Percentiles rank a stretch among this genome's conserved stretches.
Conservation (phyloP, 2,329 filamentous ascomycete genomes). For the Neofusicoccum parvum region DNA sequence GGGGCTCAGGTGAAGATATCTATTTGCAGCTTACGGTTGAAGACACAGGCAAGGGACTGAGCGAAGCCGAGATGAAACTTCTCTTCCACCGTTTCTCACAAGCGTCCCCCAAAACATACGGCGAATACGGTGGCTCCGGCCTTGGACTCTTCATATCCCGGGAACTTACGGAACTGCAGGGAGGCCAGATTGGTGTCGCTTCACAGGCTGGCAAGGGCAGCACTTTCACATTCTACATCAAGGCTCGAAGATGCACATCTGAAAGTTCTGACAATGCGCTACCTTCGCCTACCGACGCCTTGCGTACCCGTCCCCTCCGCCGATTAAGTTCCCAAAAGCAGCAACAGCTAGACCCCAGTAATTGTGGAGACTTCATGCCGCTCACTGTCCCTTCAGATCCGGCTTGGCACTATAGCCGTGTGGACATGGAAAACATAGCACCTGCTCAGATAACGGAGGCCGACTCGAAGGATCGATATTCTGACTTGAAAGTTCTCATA, state of each 20-base stretch:
- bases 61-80: constrained; percentile 15
- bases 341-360: not conserved
- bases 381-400: constrained; percentile 2
- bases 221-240: constrained; percentile 39
- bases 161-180: constrained; percentile 37
- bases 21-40: constrained; percentile 22
- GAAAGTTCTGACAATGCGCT: not conserved
- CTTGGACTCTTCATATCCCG: constrained; percentile 41
- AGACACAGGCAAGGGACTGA: constrained; percentile 23
- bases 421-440: not conserved
- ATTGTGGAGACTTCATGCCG: not conserved
- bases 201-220: constrained; percentile 35
- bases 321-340: not conserved
- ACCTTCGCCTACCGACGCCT: not conserved
- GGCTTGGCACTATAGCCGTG: not conserved
- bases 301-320: not conserved
- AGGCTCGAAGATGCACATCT: constrained; percentile 23
- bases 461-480: not conserved
- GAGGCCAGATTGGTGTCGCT: constrained; percentile 37
- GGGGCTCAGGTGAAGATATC: constrained; percentile 21
- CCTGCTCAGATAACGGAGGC: not conserved
- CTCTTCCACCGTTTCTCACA: constrained; percentile 21
- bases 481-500: constrained; percentile 1
- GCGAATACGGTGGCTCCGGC: constrained; percentile 41
- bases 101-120: constrained; percentile 26